A percentile compares a stretch with the other conserved stretches of the same genome.
Conservation (phyloP, 441 rosid species). For the Theobroma grandiflorum region DNA sequence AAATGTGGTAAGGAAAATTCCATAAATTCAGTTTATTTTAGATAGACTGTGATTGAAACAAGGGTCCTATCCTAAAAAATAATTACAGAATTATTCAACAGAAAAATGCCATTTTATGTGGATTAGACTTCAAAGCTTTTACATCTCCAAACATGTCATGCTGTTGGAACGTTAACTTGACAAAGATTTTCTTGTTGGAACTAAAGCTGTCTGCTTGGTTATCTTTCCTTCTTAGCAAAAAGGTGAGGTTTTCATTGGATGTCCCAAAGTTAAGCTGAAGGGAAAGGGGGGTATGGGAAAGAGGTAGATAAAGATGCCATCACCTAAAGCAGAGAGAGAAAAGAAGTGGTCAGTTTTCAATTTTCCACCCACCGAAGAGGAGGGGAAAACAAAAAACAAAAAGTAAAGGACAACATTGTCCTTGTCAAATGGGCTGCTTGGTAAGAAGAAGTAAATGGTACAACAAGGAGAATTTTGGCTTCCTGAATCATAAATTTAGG, state of each 20-base stretch:
- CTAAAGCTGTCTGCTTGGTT: slow-evolving; percentile 1
- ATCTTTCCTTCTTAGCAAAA: slow-evolving; percentile 1
- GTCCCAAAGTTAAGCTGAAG: slow-evolving; percentile 26
- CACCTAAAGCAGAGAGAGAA: slow-evolving; percentile 25
- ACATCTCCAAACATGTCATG: neutral
- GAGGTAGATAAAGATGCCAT: slow-evolving; percentile 29
- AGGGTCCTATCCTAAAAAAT: neutral
- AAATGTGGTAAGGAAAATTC: neutral
- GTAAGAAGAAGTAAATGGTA: neutral
- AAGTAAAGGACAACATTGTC: neutral
- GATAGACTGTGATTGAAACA: neutral
- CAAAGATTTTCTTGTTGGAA: slow-evolving; percentile 14
- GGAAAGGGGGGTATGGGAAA: neutral
- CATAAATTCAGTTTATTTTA: neutral
- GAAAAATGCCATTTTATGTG: neutral
- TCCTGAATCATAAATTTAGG: neutral
- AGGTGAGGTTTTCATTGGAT: slow-evolving; percentile 39
- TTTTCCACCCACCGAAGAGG: neutral
- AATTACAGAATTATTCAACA: neutral
- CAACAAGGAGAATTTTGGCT: neutral
- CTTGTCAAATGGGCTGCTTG: neutral
- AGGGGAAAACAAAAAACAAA: neutral
- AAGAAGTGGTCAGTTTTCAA: neutral
- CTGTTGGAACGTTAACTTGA: neutral
- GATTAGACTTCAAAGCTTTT: neutral